Conservation (phyloP, 202 grass and related monocot species). For the Musa balbisiana region DNA sequence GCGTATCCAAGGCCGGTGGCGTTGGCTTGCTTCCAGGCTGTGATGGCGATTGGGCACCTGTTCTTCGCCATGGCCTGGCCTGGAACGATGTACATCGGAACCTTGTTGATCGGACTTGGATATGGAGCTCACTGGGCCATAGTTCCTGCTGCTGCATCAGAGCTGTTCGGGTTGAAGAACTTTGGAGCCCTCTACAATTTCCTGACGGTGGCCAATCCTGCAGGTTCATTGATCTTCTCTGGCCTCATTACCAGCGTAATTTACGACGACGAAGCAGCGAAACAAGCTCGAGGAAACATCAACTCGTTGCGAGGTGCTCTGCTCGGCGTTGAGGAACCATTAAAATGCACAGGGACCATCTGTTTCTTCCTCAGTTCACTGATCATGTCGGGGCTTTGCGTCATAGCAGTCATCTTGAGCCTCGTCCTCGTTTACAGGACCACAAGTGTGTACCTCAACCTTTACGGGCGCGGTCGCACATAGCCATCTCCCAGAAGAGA, state of each 20-base stretch:
- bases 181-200: constrained; percentile 64
- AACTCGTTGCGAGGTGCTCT: constrained; percentile 25
- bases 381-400: constrained; percentile 78
- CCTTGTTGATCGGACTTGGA: neutral
- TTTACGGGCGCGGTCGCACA: constrained; percentile 42
- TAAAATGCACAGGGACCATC: constrained; percentile 64
- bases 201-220: neutral
- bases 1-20: constrained; percentile 1
- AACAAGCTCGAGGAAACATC: constrained; percentile 42
- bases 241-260: neutral
- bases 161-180: constrained; percentile 5
- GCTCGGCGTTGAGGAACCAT: constrained; percentile 15
- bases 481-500: neutral
- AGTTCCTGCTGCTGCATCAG: neutral
- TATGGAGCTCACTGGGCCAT: constrained; percentile 10
- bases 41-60: neutral
- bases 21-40: neutral
- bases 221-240: neutral
- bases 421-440: constrained; percentile 63
- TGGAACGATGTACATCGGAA: neutral
- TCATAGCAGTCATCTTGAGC: constrained; percentile 55
- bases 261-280: constrained; percentile 29
- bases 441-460: constrained; percentile 53
- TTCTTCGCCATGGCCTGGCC: constrained; percentile 5
- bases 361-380: constrained; percentile 84